phyloP scores from a whole-genome alignment of 2,329 filamentous ascomycete species.

The Arthrinium phaeospermum region DNA sequence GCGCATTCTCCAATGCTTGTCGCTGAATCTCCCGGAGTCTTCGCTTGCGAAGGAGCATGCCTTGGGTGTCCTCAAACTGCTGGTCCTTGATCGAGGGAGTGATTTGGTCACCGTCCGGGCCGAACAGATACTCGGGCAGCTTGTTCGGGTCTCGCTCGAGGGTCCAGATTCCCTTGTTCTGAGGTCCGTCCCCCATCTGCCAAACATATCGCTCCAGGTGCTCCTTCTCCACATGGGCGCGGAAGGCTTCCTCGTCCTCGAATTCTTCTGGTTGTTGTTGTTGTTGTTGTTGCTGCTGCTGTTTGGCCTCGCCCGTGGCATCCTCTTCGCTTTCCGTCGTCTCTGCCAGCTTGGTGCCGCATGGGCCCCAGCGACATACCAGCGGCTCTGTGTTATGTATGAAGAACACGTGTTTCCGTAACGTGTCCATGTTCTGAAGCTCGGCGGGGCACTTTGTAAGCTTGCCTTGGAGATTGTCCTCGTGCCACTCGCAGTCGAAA shows the following conservation, averaged over 20 bases:
- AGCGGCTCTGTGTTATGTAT: constrained; percentile 49
- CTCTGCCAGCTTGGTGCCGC: constrained; percentile 28
- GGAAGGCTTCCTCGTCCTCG: constrained; percentile 42
- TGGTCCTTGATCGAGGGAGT: constrained; percentile 63
- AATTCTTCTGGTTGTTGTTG: constrained; percentile 30
- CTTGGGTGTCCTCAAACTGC: constrained; percentile 53
- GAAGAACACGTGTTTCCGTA: constrained; percentile 57
- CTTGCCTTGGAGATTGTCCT: constrained; percentile 23
- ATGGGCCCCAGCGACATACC: constrained; percentile 49
- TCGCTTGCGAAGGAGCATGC: constrained; percentile 50
- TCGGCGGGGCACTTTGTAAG: constrained; percentile 57
- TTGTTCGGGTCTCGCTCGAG: constrained; percentile 31
- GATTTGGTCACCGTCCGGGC: constrained; percentile 58
- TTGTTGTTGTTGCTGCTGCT: constrained; percentile 20
- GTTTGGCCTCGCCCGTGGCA: constrained; percentile 23
- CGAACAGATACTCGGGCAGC: constrained; percentile 57
- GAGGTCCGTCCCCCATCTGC: constrained; percentile 65
- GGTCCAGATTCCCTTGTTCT: constrained; percentile 44
- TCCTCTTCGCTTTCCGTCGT: background rate
- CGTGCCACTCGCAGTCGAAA: constrained; percentile 64
- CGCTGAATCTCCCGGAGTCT: constrained; percentile 50
- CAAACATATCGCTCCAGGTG: constrained; percentile 61
- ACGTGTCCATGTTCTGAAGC: constrained; percentile 66
- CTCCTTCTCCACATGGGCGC: constrained; percentile 57
- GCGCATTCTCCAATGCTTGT: constrained; percentile 51